phyloP scores from a whole-genome alignment of 2,329 filamentous ascomycete species.

The Pseudogymnoascus sp. region DNA sequence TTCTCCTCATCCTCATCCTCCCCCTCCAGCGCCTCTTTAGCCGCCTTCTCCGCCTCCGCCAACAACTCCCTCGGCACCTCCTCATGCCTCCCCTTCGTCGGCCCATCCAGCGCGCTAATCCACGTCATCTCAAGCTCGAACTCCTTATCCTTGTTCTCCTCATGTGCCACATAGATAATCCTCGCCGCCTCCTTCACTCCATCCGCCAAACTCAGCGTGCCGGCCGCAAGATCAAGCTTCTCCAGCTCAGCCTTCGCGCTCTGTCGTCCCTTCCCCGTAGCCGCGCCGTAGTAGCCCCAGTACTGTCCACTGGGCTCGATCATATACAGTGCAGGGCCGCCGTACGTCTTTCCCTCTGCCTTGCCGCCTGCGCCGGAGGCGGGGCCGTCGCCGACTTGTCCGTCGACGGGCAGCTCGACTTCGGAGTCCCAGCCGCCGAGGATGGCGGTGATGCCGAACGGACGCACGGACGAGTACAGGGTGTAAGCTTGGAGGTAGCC shows the following conservation, averaged over 20 bases:
- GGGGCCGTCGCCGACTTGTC: constrained; percentile 79
- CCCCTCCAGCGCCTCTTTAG: constrained; percentile 80
- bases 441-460: constrained; percentile 94
- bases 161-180: constrained; percentile 95
- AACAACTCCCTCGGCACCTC: constrained; percentile 85
- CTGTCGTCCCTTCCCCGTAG: constrained; percentile 93
- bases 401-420: constrained; percentile 75
- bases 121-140: constrained; percentile 99
- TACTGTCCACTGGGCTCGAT: constrained; percentile 95
- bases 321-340: constrained; percentile 95
- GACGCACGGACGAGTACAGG: constrained; percentile 90
- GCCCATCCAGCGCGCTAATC: constrained; percentile 78
- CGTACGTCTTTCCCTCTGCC: constrained; percentile 63
- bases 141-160: constrained; percentile 99
- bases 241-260: constrained; percentile 96
- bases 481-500: constrained; percentile 96
- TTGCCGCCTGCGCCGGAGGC: constrained; percentile 76
- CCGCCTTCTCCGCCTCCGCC: constrained; percentile 87
- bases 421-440: constrained; percentile 90
- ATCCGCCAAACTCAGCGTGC: constrained; percentile 69
- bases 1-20: constrained; percentile 73
- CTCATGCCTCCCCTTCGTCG: constrained; percentile 85
- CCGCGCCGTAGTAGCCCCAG: constrained; percentile 98
- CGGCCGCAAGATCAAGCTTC: constrained; percentile 82
- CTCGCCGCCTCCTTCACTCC: constrained; percentile 92